Evolutionary conservation across 306 rosid species (phyloP).

Genomic region (Cicer cuneatum): DNA sequence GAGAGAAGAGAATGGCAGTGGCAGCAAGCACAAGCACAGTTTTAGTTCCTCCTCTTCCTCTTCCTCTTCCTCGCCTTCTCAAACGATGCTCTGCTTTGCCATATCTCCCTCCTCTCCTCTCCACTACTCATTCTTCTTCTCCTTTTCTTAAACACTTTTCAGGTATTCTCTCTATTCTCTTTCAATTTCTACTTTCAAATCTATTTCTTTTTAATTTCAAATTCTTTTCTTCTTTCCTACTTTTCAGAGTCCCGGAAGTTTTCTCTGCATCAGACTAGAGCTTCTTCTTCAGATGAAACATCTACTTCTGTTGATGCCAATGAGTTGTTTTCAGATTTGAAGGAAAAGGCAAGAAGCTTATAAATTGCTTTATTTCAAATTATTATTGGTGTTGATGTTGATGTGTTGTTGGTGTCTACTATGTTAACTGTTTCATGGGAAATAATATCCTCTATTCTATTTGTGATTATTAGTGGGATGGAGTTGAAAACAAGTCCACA

Average conservation of each 20-base stretch:
- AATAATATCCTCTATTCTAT: slow-evolving; percentile 29
- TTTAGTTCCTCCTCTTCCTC: slow-evolving; percentile 48
- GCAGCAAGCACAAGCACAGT: slow-evolving; percentile 65
- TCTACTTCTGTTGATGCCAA: slow-evolving; percentile 67
- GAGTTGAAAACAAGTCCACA: slow-evolving; percentile 94
- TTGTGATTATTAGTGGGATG: slow-evolving; percentile 81
- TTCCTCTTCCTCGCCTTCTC: slow-evolving; percentile 51
- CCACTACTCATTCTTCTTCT: slow-evolving; percentile 54
- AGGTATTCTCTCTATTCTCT: slow-evolving; percentile 50
- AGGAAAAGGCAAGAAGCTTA: slow-evolving; percentile 77
- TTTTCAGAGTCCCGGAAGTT: slow-evolving; percentile 62
- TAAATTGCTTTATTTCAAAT: slow-evolving; percentile 10
- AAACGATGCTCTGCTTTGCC: slow-evolving; percentile 73
- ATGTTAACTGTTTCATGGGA: too few species aligned
- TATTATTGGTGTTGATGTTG: too few species aligned
- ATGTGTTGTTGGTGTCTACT: too few species aligned
- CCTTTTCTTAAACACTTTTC: slow-evolving; percentile 53
- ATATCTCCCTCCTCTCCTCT: slow-evolving; percentile 74
- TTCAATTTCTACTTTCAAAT: neutral
- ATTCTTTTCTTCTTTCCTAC: slow-evolving; percentile 26
- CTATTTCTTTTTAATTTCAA: neutral
- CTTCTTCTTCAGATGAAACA: slow-evolving; percentile 83
- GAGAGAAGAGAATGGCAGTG: slow-evolving; percentile 56
- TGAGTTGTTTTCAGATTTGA: slow-evolving; percentile 84
- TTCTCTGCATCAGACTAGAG: slow-evolving; percentile 65